Evolutionary conservation across 495 filamentous ascomycete species (phyloP), one percentile per base, ranked within the genome.

Genomic region (Talaromyces trachyspermus): DNA sequence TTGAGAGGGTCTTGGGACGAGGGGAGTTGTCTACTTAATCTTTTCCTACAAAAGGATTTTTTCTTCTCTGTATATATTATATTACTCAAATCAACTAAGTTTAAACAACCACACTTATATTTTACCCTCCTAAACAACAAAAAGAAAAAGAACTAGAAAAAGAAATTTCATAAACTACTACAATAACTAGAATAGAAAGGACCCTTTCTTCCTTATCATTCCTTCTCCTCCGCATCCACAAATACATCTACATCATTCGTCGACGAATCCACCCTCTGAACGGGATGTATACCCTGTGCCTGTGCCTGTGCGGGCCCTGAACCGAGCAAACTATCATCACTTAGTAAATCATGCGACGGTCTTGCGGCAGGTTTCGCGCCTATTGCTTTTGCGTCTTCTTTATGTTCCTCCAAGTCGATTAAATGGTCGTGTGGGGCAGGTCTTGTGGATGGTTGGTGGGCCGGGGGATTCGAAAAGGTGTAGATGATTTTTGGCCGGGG

Each of bases 401-500:
- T 19, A 19, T 58, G 43, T 4, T 60, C 52, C 40, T 60, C 64
- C 19, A 70, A 59, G 47, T 71, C 64, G 42, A 73, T 73, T 10
- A 72, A 49, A 43, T 69, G 32, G 35, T 33, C 33, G 24, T 36
- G 23, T 5, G 43, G 20, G 19, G 17, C 14, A 33, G 66, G 24
- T 50, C 53, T 46, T 68, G 67, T 36, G 29, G 14, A 39, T 50
- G n/a, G 49, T 22, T 35, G 29, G 6, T 32, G 19, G 27, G 66
- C 25, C 65, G 59, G 30, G 72, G 68, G 25, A 76, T 77, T n/a
- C n/a, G 41, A 60, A 53, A 43, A 68, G 70, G 19, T 65, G 58
- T 32, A 60, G 59, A 52, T 23, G 60, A 51, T 48, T 61, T 65
- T 59, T 94, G 88, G 49, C 89, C 89, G 43, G 74, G 74, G 25